Conservation (phyloP, 1,284 basidiomycete genomes). For the Hymenochaete sp. region DNA sequence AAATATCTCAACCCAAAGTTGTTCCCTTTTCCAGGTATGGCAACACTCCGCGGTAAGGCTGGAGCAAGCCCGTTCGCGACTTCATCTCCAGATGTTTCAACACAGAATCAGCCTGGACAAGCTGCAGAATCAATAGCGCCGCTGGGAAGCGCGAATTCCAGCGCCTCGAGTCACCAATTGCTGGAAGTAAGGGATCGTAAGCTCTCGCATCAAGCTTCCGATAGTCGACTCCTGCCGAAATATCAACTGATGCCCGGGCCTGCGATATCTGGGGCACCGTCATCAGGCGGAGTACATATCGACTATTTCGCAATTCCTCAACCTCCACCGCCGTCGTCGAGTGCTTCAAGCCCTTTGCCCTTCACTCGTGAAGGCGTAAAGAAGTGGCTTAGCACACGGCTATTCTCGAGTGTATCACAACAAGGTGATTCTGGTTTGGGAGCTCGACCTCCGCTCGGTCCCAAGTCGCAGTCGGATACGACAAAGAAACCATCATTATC, state of each 20-base stretch:
- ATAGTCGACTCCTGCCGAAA: conserved; percentile 49
- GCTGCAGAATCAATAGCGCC: conserved; percentile 1
- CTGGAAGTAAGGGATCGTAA: conserved; percentile 48
- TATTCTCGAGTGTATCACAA: conserved; percentile 18
- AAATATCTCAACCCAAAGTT: conserved; percentile 73
- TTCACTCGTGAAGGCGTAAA: conserved; percentile 66
- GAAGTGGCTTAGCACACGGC: conserved; percentile 58
- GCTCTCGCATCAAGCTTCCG: conserved; percentile 60
- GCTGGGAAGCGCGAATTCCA: conserved; percentile 39
- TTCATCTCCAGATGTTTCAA: conserved; percentile 54
- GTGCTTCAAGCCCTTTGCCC: conserved; percentile 42
- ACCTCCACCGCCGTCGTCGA: conserved; percentile 29
- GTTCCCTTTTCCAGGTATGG: conserved; percentile 83
- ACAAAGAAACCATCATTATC: conserved; percentile 56
- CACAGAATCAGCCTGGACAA: conserved; percentile 16
- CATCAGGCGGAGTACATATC: conserved; percentile 35
- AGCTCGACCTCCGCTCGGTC: background rate
- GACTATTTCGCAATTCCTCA: conserved; percentile 38
- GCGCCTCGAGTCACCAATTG: conserved; percentile 44
- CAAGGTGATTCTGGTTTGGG: conserved; percentile 5
- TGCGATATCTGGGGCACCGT: conserved; percentile 35
- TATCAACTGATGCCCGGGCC: conserved; percentile 33
- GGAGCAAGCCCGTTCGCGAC: conserved; percentile 47
- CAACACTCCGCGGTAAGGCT: conserved; percentile 49
- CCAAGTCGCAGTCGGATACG: conserved; percentile 11